Base-by-base conservation (phyloP, 176 grass and related monocot species). In the Rhynchospora tenuis region DNA sequence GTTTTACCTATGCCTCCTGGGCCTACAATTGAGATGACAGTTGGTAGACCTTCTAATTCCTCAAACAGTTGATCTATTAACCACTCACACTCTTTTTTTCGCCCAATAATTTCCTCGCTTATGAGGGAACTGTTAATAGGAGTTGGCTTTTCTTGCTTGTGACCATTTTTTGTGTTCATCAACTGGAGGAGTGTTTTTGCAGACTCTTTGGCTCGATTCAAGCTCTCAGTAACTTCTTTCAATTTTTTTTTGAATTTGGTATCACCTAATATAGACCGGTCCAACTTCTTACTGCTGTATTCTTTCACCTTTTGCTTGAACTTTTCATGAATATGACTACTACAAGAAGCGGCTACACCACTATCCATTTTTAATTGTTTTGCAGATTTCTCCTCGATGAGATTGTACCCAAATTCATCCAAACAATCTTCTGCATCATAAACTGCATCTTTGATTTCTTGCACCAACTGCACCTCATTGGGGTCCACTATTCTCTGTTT, bases 351-450 rank as follows among this genome's bases (percentile, higher is more conserved):
- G 9, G 1, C n/a, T 54, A 84, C n/a, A 22, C 54, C 11, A 3
- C 27, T 57, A 26, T 26, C 63, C 16, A 45, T 8, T 62, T 62
- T 63, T 84, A n/a, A 61, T 3, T 7, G n/a, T n/a, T n/a, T n/a
- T n/a, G n/a, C n/a, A n/a, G n/a, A n/a, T 47, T 61, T 84, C 66
- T 82, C 31, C 78, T 60, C 73, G 47, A 88, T 56, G 51, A 92
- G 19, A 22, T 72, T 31, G 67, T 85, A 83, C 31, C 85, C 87
- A 47, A 89, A 87, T 48, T 92, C 76, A 61, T 87, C 84, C 14
- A 92, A 43, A 11, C 89, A 2, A 64, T 92, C 81, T 70, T 89
- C 90, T 20, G 85, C 84, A 68, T 89, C 77, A 48, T 58, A 92
- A 5, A 86, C 42, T 23, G 90, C 65, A 12, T 89, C 81, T 50